Evolutionary conservation across 208 protist species (phyloP).

Genomic region (Wallacemonas sp.): DNA sequence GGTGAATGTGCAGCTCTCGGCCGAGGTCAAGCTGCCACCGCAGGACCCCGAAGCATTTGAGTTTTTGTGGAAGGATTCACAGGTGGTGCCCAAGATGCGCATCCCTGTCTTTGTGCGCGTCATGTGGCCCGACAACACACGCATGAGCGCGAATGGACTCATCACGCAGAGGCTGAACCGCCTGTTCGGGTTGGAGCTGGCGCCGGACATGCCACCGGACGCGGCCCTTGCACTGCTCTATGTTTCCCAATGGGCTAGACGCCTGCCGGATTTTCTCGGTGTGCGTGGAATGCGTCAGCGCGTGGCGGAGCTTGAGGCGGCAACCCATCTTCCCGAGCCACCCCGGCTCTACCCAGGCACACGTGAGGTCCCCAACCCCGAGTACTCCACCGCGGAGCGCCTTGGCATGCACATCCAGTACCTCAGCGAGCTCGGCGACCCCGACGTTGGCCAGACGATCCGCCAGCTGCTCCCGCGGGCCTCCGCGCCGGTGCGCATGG

Average conservation of each 20-base stretch:
- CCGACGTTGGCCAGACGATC: constrained; percentile 62
- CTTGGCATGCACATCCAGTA: constrained; percentile 92
- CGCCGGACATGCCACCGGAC: constrained; percentile 75
- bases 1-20: constrained; percentile 83
- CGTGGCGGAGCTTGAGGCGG: constrained; percentile 63
- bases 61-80: constrained; percentile 85
- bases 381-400: constrained; percentile 81
- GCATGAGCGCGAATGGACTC: constrained; percentile 63
- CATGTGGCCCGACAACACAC: constrained; percentile 76
- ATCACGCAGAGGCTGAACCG: constrained; percentile 67
- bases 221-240: constrained; percentile 70
- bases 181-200: constrained; percentile 78
- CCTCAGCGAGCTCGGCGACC: constrained; percentile 76
- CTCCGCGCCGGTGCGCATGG: constrained; percentile 82
- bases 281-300: constrained; percentile 81
- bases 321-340: constrained; percentile 27
- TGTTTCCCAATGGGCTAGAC: constrained; percentile 70
- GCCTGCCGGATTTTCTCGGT: constrained; percentile 53
- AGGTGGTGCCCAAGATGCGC: constrained; percentile 78
- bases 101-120: constrained; percentile 88
- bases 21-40: constrained; percentile 89
- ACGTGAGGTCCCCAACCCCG: constrained; percentile 86
- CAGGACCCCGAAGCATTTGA: constrained; percentile 82
- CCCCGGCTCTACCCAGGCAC: constrained; percentile 80
- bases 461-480: constrained; percentile 40